Evolutionary conservation across 2,329 filamentous ascomycete species (phyloP), one percentile per base, ranked within the genome.

Genomic region (Colletotrichum euphorbiae): DNA sequence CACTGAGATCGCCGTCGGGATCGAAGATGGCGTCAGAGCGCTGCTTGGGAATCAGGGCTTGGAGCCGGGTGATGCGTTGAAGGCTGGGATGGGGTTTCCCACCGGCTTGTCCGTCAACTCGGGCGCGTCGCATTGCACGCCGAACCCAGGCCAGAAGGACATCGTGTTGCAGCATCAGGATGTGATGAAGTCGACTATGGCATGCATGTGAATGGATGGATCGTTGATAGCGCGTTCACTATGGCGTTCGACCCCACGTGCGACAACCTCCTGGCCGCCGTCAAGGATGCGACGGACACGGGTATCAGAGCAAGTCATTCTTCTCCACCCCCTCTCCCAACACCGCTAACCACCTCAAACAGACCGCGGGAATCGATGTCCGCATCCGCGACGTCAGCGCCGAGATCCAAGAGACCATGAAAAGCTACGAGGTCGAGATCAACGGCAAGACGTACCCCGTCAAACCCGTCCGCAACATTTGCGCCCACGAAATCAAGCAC

Each of bases 371-470:
- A 74, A 97, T 98, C 75, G 94, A 98, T 77, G 94, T 93, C 52
- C 90, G 94, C 63, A 90, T 98, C 74, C 90, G 91, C 71, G 93
- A 97, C 75, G 92, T 97, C 71, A 93, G 94, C 69, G 91, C 88
- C 9, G 85, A 89, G 17, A 95, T 97, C 74, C 94, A 97, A 80
- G 93, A 97, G 80, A 88, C 91, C 31, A 97, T 97, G 93, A 94
- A 97, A 81, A 94, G 92, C 79, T 96, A 95, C 80, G 93, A 97
- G 81, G 88, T 95, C 57, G 92, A 96, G 78, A 87, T 97, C 72
- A 89, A 91, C 77, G 93, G 93, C 70, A 89, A 87, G 45, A 93
- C 89, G 12, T 89, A 93, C 75, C 93, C 91, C 0, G 87, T 97
- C 78, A 97, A 96, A 83, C 87, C 90, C 71, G 95, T 97, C 76